Evolutionary conservation across 2,329 filamentous ascomycete species (phyloP), one percentile per base, ranked within the genome.

Genomic region (Rosellinia necatrix): DNA sequence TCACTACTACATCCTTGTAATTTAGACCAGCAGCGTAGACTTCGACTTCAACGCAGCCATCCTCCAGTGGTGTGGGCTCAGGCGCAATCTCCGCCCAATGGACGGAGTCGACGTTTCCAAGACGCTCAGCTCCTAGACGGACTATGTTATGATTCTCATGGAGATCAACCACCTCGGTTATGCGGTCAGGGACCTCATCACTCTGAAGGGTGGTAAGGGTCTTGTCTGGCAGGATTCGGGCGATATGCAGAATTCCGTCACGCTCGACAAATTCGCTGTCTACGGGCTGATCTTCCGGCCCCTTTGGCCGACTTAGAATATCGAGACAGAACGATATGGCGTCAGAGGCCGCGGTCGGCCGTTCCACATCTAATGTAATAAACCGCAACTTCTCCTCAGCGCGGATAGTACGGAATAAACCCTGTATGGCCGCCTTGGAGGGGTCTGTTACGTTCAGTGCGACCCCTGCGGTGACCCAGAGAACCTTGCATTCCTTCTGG

Each of bases 101-200:
- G 3, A 62, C 10, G 4, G 50, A 46, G 10, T 60, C 58, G 3
- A 58, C 22, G 12, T 38, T 53, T 12, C 58, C 60, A 1, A 58
- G 19, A 7, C 42, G 50, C 38, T 58, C 58, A 5, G 43, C 35
- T 1, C 37, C 29, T 1, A 62, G 40, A 1, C 44, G 50, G n/a
- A 60, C 22, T 3, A 25, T 49, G 2, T 27, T 54, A 13, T 32
- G 10, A 7, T 21, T 19, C 9, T 62, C 62, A 5, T 70, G 75
- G 49, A 76, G 78, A 1, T 65, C 64, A 3, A 44, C 24, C 3
- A 17, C 34, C 9, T 38, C 43, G 5, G 41, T 29, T 24, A 7
- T 24, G 19, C 30, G 27, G 12, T 44, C 35, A 1, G 15, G 17
- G 19, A 35, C 13, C n/a, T 47, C 43, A 9, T 41, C 43, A 15